These are phyloP conservation scores for Suillus lakei DNA, from an alignment of 768 basidiomycete genomes.

Conservation along the genomic window DNA sequence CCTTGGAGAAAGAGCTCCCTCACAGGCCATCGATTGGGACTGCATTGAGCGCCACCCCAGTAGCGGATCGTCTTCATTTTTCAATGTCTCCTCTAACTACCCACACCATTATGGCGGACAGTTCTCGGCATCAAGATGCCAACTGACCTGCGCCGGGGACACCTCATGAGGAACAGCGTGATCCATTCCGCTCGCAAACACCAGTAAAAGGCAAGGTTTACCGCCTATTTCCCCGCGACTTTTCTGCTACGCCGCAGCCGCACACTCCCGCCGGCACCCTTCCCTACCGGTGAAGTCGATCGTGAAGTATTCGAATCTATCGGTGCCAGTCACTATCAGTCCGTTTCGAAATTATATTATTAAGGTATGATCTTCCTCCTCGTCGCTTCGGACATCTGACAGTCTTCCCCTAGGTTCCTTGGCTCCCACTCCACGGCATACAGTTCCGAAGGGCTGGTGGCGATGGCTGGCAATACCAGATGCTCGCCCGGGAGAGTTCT, in stretches of 20 bases:
- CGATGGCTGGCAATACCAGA: constrained; percentile 97
- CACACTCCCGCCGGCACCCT: constrained; percentile 50
- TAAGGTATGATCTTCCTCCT: constrained; percentile 59
- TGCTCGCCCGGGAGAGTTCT: constrained; percentile 89
- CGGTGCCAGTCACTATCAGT: constrained; percentile 82
- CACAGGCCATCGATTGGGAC: constrained; percentile 48
- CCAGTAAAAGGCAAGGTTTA: constrained; percentile 68
- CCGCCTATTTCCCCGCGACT: constrained; percentile 84
- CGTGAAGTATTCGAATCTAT: constrained; percentile 73
- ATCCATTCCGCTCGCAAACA: constrained; percentile 47
- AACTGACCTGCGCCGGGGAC: constrained; percentile 27
- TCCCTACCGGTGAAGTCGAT: constrained; percentile 71
- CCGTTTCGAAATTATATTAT: constrained; percentile 96
- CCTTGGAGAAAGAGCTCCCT: constrained; percentile 52
- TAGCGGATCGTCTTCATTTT: constrained; percentile 83
- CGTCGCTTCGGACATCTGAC: constrained; percentile 5
- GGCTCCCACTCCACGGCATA: constrained; percentile 91
- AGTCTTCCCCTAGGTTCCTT: constrained; percentile 69
- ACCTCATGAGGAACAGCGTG: constrained; percentile 37
- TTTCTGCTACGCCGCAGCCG: constrained; percentile 39
- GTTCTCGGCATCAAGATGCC: constrained; percentile 30
- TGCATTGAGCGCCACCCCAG: constrained; percentile 66
- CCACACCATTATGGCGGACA: constrained; percentile 44
- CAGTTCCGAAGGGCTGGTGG: constrained; percentile 92
- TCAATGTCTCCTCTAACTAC: constrained; percentile 74